Evolutionary conservation across 2,329 filamentous ascomycete genomes (phyloP), one percentile per base, ranked within the genome.

Genomic region (Aspergillus novoparasiticus): DNA sequence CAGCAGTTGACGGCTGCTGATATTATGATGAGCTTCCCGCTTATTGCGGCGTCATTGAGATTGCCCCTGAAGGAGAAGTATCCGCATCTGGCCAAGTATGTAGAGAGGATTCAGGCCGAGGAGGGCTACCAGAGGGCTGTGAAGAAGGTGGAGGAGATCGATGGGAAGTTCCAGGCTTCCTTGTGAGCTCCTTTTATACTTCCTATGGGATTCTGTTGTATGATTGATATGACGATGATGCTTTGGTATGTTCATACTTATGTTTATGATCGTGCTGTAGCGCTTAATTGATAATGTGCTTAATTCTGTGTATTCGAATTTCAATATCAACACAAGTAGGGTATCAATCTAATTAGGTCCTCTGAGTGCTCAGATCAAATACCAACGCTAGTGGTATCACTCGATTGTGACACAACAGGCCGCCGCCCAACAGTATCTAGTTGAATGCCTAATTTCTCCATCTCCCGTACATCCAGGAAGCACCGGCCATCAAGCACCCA

Each of bases 401-500:
- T 14, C 10, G 48, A 51, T 19, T 12, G 6, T 19, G 26, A 5
- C 16, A 2, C 2, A n/a, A 9, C 48, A 11, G 46, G 46, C 14
- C 11, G 48, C 28, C 48, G 48, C 19, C 77, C 77, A 60, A 79
- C 73, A 19, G 66, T 65, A 56, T 78, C 76, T 21, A 79, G 71
- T 12, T 72, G 65, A 28, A 79, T 71, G 8, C 78, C 78, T 41
- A 80, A 61, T 54, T 69, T 71, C 59, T 77, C 73, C 65, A 81
- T 66, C 63, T 77, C 72, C 2, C 56, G 46, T 10, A 68, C 67
- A 63, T 81, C 75, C 26, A 80, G 59, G 39, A 78, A 66, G 28
- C 75, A 74, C 28, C 77, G 71, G 23, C 83, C 83, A 70, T 85
- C 83, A 70, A 85, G 85, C 6, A 84, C 78, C 73, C 78, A 83